Base-by-base conservation (phyloP, 2,329 filamentous ascomycete genomes). In the Shiraia sp. region DNA sequence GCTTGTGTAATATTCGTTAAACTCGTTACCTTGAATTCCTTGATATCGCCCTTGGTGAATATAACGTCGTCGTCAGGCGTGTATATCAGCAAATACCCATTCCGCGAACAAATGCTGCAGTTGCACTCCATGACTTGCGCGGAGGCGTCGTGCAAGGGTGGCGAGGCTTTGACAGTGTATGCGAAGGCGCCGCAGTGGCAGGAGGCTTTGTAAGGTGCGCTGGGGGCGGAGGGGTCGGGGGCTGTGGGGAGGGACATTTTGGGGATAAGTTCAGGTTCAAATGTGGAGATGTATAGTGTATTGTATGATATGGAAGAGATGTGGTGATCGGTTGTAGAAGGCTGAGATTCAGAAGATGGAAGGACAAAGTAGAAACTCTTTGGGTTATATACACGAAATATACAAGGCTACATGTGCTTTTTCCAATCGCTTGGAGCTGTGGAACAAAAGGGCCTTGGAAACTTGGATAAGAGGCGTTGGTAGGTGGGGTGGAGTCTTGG, bases 111-210 rank as follows among this genome's bases (percentile, higher is more conserved):
- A 42, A 75, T 75, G 25, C 78, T 80, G 60, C 79, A 81, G 54
- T 75, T 78, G 69, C 79, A 81, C 15, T 71, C 51, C 14, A 71
- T 32, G 6, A 79, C 71, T 40, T 65, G 53, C 42, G 73, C 63
- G 12, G 23, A 42, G 9, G 47, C 48, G 48, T 75, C 68, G 10
- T 72, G 65, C 26, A 80, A 66, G 4, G 77, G 72, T 15, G 77
- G 76, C 15, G 74, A 72, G 23, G 79, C 66, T 10, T 65, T 75
- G n/a, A 79, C 65, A 10, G 68, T 69, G 54, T 79, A 77, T 40
- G 66, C 63, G 58, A 81, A 72, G 42, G 72, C 71, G 34, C 75
- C 75, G 60, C 79, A 81, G 58, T 81, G 79, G 55, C 79, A 81
- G 35, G 75, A 75, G 10, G 69, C 76, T 15, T 71, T 65, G 61